These are phyloP conservation scores for Clohesyomyces aquaticus DNA, from an alignment of 495 filamentous ascomycete genomes.

Conservation along the genomic window DNA sequence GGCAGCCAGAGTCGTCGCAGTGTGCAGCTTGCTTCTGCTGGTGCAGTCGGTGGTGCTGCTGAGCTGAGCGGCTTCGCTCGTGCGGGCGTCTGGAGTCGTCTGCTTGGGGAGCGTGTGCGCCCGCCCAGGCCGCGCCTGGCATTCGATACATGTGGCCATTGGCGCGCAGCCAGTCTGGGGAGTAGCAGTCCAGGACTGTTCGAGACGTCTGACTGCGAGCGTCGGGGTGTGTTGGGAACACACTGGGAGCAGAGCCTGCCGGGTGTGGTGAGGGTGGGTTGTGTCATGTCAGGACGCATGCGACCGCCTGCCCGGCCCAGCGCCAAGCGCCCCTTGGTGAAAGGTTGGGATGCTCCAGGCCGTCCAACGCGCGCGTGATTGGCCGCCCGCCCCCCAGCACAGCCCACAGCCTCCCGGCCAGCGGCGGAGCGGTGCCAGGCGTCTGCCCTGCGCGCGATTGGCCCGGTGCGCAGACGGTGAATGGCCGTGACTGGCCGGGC, in stretches of 20 bases:
- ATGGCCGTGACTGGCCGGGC: too few relatives aligned
- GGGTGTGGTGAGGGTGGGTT: not conserved
- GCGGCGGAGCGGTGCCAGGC: slow-evolving; percentile 8
- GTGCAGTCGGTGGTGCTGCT: not conserved
- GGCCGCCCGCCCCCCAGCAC: not conserved
- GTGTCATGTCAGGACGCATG: slow-evolving; percentile 24
- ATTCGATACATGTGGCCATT: too few relatives aligned
- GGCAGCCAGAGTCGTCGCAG: not conserved
- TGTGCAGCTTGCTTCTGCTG: slow-evolving; percentile 1
- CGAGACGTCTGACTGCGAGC: slow-evolving; percentile 29
- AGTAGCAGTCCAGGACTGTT: slow-evolving; percentile 4
- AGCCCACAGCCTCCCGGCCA: not conserved
- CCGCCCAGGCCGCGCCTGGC: too few relatives aligned
- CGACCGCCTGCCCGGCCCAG: slow-evolving; percentile 16
- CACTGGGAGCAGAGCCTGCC: too few relatives aligned
- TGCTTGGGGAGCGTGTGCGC: too few relatives aligned
- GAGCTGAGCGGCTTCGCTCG: slow-evolving; percentile 5
- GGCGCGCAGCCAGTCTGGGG: too few relatives aligned
- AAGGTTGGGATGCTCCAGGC: too few relatives aligned
- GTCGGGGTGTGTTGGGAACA: slow-evolving; percentile 30
- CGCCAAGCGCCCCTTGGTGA: slow-evolving; percentile 11
- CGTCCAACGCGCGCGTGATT: too few relatives aligned
- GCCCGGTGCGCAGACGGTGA: too few relatives aligned
- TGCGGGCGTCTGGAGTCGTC: too few relatives aligned
- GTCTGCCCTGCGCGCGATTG: too few relatives aligned